phyloP scores from a whole-genome alignment of 768 basidiomycete species.

The Pleurotus pulmonarius region DNA sequence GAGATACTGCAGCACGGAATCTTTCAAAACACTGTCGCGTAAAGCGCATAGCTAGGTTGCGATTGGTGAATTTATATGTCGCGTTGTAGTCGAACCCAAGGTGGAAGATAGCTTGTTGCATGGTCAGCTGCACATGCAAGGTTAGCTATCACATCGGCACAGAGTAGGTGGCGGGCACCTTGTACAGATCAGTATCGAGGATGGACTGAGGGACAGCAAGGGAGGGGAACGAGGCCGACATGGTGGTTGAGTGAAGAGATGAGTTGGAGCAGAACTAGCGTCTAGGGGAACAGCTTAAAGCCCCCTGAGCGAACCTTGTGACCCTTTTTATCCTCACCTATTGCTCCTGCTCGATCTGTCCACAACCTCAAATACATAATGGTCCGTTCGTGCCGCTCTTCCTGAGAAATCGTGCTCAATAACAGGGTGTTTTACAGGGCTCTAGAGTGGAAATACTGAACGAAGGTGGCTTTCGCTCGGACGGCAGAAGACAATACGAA shows the following conservation, averaged over 20 bases:
- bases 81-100: conserved; percentile 73
- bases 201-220: conserved; percentile 41
- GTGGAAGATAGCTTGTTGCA: conserved; percentile 88
- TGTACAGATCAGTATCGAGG: conserved; percentile 94
- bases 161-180: conserved; percentile 42
- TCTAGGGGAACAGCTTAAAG: neutral
- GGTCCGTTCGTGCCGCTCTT: conserved; percentile 16
- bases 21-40: conserved; percentile 59
- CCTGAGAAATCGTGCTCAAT: neutral
- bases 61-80: conserved; percentile 79
- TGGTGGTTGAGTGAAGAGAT: conserved; percentile 2
- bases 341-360: too few relatives aligned
- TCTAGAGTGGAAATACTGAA: conserved; percentile 74
- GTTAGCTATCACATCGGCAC: neutral
- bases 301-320: neutral
- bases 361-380: conserved; percentile 9
- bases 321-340: neutral
- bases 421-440: conserved; percentile 23
- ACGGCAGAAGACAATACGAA: conserved; percentile 91
- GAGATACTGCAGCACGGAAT: conserved; percentile 50
- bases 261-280: neutral
- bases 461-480: conserved; percentile 84
- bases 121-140: conserved; percentile 61
- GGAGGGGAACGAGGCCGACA: conserved; percentile 2
- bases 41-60: conserved; percentile 63